Percentiles rank a stretch among this genome's conserved stretches.
phyloP scores from a whole-genome alignment of 345 rosid species.

The Eucalyptus polyanthemos region DNA sequence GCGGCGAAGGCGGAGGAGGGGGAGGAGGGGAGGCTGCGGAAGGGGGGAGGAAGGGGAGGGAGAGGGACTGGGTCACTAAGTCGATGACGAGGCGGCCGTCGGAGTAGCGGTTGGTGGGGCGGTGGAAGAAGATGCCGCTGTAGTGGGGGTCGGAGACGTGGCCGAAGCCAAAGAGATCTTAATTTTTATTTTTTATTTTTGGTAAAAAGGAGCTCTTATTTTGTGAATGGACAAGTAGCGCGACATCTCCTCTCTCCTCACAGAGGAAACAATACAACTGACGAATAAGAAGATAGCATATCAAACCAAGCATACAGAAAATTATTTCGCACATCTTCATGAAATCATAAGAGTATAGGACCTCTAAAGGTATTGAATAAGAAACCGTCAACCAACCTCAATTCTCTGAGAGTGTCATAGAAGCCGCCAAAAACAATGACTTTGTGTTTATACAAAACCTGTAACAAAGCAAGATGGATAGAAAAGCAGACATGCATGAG shows the following conservation, averaged over 20 bases:
- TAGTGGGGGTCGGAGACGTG: no score
- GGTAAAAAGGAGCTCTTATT: not conserved
- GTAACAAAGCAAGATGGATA: not conserved
- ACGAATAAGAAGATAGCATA: not conserved
- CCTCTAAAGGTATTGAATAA: not conserved
- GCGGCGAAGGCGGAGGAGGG: no score
- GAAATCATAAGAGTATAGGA: not conserved
- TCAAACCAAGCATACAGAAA: not conserved
- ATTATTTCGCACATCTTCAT: not conserved
- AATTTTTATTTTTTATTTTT: no score
- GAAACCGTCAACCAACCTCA: conserved; percentile 57
- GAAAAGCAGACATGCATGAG: not conserved
- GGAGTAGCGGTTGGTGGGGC: no score
- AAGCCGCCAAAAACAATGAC: conserved; percentile 92
- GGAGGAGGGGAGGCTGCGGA: no score
- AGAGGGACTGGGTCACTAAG: no score
- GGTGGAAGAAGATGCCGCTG: no score
- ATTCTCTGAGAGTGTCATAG: conserved; percentile 98
- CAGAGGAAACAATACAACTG: not conserved
- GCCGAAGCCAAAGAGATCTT: no score
- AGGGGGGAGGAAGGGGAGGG: no score
- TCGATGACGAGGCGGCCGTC: no score
- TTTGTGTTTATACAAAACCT: conserved; percentile 95
- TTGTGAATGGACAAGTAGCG: not conserved
- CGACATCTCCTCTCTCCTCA: not conserved